phyloP scores from a whole-genome alignment of 768 basidiomycete species.

The Rhizopogon rudus region DNA sequence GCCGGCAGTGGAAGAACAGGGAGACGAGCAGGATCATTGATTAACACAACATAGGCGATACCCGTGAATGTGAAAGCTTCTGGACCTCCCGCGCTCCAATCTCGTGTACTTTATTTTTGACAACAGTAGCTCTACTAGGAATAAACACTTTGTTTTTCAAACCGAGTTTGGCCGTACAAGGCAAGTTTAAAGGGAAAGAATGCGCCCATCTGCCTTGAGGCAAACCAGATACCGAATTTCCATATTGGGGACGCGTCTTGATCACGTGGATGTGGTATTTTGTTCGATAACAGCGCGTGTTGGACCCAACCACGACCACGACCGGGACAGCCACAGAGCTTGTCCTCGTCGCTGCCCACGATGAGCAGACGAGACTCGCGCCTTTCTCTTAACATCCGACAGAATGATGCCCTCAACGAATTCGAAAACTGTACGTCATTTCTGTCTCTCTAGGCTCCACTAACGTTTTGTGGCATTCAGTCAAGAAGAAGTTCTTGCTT shows the following conservation, averaged over 20 bases:
- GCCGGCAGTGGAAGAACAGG: slow-evolving; percentile 25
- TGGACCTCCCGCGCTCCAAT: slow-evolving; percentile 11
- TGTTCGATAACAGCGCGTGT: slow-evolving; percentile 34
- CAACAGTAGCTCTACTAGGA: neutral
- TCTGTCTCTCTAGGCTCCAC: slow-evolving; percentile 5
- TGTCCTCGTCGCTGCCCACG: slow-evolving; percentile 15
- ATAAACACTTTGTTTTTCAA: slow-evolving; percentile 3
- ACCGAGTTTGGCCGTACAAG: slow-evolving; percentile 11
- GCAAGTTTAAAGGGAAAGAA: slow-evolving; percentile 21
- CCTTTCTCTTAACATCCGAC: slow-evolving; percentile 54
- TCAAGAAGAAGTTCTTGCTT: slow-evolving; percentile 89
- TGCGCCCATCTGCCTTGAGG: slow-evolving; percentile 20
- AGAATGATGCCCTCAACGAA: slow-evolving; percentile 77
- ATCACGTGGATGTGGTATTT: slow-evolving; percentile 23
- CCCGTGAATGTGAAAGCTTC: slow-evolving; percentile 2
- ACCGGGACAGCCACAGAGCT: slow-evolving; percentile 17
- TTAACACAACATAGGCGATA: slow-evolving; percentile 1
- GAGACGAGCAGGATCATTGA: slow-evolving; percentile 12
- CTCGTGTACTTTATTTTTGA: slow-evolving; percentile 12
- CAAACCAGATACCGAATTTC: slow-evolving; percentile 7
- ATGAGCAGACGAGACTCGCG: slow-evolving; percentile 31
- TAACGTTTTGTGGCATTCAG: slow-evolving; percentile 40
- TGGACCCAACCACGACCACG: slow-evolving; percentile 10
- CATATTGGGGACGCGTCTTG: slow-evolving; percentile 15
- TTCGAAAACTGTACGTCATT: slow-evolving; percentile 74